Conservation (phyloP, 352 stramenopile species). For the Elongisporangium undulatum region DNA sequence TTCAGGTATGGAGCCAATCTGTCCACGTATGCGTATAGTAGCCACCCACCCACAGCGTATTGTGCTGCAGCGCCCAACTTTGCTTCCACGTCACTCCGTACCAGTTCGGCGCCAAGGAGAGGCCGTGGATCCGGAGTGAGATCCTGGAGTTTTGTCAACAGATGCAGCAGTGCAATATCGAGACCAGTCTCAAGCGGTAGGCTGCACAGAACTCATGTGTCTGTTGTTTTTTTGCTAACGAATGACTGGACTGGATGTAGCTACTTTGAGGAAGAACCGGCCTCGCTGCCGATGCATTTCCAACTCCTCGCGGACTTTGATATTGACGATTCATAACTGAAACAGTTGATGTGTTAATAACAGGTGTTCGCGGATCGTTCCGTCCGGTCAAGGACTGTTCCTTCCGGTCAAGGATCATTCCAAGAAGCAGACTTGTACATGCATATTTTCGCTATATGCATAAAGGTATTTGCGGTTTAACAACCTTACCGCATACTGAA, state of each 20-base stretch:
- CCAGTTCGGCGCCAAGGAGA: conserved; percentile 35
- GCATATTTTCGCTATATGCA: background rate
- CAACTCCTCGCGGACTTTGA: conserved; percentile 37
- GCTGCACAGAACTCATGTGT: conserved; percentile 22
- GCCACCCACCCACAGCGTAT: background rate
- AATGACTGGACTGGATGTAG: conserved; percentile 6
- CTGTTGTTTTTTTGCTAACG: conserved; percentile 6
- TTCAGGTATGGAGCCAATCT: conserved; percentile 22
- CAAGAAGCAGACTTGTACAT: background rate
- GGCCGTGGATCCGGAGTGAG: conserved; percentile 55
- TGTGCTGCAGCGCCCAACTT: conserved; percentile 26
- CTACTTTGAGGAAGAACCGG: conserved; percentile 29
- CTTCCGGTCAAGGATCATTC: background rate
- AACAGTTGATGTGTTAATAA: conserved; percentile 1
- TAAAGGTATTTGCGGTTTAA: background rate
- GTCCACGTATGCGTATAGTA: background rate
- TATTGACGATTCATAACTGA: conserved; percentile 10
- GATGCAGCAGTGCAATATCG: conserved; percentile 11
- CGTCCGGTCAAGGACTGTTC: background rate
- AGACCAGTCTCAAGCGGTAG: conserved; percentile 2
- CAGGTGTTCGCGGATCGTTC: background rate
- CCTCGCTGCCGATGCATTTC: conserved; percentile 33
- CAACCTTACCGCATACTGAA: background rate
- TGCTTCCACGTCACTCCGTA: conserved; percentile 68
- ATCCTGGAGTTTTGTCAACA: conserved; percentile 36